Evolutionary conservation across 208 protist genomes (phyloP), one percentile per base, ranked within the genome.

Genomic region (Porcisia deanei): DNA sequence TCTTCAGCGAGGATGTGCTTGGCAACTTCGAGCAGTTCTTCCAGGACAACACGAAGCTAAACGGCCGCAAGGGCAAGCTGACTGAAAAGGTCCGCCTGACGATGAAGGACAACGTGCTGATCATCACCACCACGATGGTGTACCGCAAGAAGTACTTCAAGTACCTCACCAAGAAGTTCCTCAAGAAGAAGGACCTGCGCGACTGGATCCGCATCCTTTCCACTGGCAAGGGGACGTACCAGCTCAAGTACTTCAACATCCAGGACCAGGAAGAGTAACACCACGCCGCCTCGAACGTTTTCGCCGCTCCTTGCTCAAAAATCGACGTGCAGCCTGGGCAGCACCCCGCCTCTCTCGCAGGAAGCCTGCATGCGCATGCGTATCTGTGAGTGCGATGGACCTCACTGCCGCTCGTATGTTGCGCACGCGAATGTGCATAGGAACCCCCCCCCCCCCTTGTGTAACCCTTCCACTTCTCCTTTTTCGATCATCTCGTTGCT

Each of bases 121-220:
- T 86, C 67, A 88, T 99, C 71, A 81, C 81, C 59, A 91, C 91
- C 73, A 91, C 92, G 49, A 94, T 97, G 89, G 88, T 87, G 57
- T 99, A 99, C 95, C 95, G 94, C 85, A 99, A 99, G 96, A 94
- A 98, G 85, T 99, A 99, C 96, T 92, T 99, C 79, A 99, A 99
- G 94, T 99, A 99, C 89, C 89, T 99, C 53, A 98, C 98, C 53
- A 99, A 99, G 96, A 99, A 99, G 92, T 99, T 98, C 93, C 90
- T 99, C 72, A 99, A 99, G 95, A 99, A 99, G 94, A 95, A 99
- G 88, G 89, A 99, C 77, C 92, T 99, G 70, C 94, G 98, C 77
- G 99, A 99, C 81, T 99, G 93, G 91, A 92, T 99, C 68, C 96
- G 97, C 80, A 98, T 99, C 76, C 91, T 99, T 57, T 85, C 98